Base-by-base conservation (phyloP, 495 filamentous ascomycete genomes). In the Ascobolus immersus region DNA sequence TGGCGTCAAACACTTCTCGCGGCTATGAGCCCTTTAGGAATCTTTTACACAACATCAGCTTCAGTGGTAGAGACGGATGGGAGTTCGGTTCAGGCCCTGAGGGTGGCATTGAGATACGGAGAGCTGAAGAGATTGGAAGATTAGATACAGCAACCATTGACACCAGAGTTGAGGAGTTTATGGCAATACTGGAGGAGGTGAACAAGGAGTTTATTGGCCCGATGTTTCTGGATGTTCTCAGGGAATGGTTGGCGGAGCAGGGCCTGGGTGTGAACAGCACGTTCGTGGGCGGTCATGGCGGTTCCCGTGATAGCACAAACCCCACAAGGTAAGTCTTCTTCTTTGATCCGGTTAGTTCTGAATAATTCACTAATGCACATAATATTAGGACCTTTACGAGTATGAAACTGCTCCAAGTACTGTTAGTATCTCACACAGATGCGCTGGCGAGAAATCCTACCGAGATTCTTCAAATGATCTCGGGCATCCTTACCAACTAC, bases 91-190 rank as follows among this genome's bases (percentile, higher is more conserved):
- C 46, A 8, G 46, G 47, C 13, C 30, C 21, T 5, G 21, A 23
- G 4, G 47, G 47, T 4, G 47, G 47, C 15, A 38, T 50, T 20
- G 47, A 50, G 37, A 41, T 46, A 20, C 39, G 47, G 9, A 11
- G 8, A 6, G n/a, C 25, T 5, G 21, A 27, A 5, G 17, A 2
- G 1, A 21, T 20, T 6, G n/a, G 15, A 17, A 17, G 6, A 15
- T 19, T 40, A 9, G 37, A 34, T 17, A 32, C 49, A n/a, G 18
- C 26, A 2, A 10, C 18, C 2, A 30, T 49, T 8, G 42, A 49
- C 17, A 21, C 27, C 1, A 39, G 47, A 2, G 35, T 49, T 0
- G 37, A 36, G 11, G 42, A 39, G 13, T 50, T 50, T 21, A 11
- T 49, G 2, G 29, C 15, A 10, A 28, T 50, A 4, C n/a, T 50